Evolutionary conservation across 257 asterid genomes (phyloP), one percentile per base, ranked within the genome.

Genomic region (Solanum commersonii): DNA sequence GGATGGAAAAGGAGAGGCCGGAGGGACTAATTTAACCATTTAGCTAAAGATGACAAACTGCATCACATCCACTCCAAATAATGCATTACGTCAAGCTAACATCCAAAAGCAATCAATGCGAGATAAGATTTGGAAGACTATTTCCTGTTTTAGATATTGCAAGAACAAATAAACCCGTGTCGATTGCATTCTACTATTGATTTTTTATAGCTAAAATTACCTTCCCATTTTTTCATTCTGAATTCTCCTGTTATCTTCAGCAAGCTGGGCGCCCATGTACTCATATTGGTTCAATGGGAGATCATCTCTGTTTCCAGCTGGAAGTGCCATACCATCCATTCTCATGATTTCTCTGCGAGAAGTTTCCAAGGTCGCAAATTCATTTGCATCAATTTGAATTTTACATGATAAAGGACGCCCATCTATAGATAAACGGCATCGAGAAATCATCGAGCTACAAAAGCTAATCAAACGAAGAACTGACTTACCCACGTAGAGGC

Each of bases 331-430:
- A 89, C 86, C 86, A 88, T 92, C 94, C 88, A 87, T 87, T 88
- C 93, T 88, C 95, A 93, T 90, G 83, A 86, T 86, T 85, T 90
- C 93, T 35, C 98, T 95, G 92, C 91, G 87, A 91, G 90, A 91
- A 74, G 85, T 37, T 88, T 70, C 85, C 68, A 81, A 16, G 85
- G 40, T 81, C 6, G 12, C 67, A 46, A 81, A 81, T n/a, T 81
- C 68, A 81, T 81, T 81, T 29, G 84, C 52, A 77, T 77, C 60
- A 40, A 40, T 77, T 77, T 77, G 85, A 49, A 44, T 79, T 22
- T 46, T 46, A 79, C 72, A 71, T 76, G n/a, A 87, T 86, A 77
- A 65, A 27, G 25, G 40, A 81, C 27, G 8, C 25, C 15, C 44
- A 29, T 46, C 37, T 49, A 40, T n/a, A 29, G 29, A 81, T 29